A percentile compares a stretch with the other conserved stretches of the same genome.
These are phyloP conservation scores for Ogataea trehalophila DNA, from an alignment of 805 yeast genomes.

Conservation along the genomic window DNA sequence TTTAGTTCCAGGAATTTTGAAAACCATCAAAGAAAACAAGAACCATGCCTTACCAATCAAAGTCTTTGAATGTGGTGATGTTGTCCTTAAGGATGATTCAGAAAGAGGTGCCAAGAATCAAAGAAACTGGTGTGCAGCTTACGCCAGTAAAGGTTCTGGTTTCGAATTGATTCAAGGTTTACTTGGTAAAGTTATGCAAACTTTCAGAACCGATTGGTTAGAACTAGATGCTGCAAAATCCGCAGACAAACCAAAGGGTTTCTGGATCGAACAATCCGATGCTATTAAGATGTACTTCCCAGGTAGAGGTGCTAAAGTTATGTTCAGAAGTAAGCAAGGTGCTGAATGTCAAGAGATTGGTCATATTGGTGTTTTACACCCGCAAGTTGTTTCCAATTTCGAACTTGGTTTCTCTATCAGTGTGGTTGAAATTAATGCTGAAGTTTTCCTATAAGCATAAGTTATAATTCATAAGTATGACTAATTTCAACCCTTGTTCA, in stretches of 20 bases:
- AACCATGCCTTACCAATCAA: constrained; percentile 91
- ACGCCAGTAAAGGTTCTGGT: constrained; percentile 92
- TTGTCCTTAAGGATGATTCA: constrained; percentile 75
- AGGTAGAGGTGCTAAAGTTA: constrained; percentile 92
- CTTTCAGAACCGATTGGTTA: constrained; percentile 84
- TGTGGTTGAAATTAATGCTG: constrained; percentile 83
- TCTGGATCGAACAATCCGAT: constrained; percentile 74
- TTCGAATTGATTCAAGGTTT: constrained; percentile 94
- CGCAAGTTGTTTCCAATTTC: constrained; percentile 80
- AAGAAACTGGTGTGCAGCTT: constrained; percentile 92
- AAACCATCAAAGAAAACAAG: constrained; percentile 93
- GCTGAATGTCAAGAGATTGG: constrained; percentile 64
- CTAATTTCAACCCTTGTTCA: neutral
- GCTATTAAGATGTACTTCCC: constrained; percentile 80
- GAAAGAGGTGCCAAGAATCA: constrained; percentile 91
- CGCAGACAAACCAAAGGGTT: constrained; percentile 61
- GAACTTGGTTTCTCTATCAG: constrained; percentile 94
- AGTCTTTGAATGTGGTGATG: constrained; percentile 94
- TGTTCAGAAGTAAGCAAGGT: constrained; percentile 62
- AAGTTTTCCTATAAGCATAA: constrained; percentile 61
- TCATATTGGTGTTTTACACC: constrained; percentile 89
- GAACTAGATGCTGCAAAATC: constrained; percentile 41
- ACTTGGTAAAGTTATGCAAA: constrained; percentile 92
- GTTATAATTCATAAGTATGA: neutral
- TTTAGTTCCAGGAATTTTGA: constrained; percentile 87